phyloP scores from a whole-genome alignment of 106 monocot genomes.

The Dendrobium chrysotoxum region DNA sequence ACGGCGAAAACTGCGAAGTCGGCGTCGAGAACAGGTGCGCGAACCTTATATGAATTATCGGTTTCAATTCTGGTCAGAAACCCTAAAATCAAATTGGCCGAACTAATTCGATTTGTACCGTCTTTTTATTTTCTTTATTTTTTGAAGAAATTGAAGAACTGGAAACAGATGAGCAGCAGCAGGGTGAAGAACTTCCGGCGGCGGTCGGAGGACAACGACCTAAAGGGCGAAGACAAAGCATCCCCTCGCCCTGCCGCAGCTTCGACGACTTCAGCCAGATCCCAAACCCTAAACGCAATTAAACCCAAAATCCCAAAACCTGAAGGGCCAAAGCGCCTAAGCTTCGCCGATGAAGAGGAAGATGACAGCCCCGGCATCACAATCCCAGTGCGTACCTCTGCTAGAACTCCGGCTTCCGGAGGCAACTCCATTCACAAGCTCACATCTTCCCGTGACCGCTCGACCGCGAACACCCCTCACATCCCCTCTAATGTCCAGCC shows the following conservation, averaged over 20 bases:
- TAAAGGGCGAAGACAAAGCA: conserved; percentile 31
- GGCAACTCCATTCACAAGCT: conserved; percentile 37
- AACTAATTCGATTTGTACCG: not conserved
- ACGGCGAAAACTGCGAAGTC: too few relatives aligned
- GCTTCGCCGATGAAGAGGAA: conserved; percentile 93
- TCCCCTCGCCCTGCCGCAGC: conserved; percentile 6
- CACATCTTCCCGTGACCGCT: conserved; percentile 47
- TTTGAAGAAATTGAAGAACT: not conserved
- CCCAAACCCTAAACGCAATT: conserved; percentile 14
- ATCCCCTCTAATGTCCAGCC: conserved; percentile 74
- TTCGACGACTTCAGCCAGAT: not conserved
- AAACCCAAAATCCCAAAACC: conserved; percentile 22
- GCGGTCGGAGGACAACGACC: conserved; percentile 40
- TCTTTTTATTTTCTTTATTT: not conserved
- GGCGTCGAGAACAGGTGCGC: too few relatives aligned
- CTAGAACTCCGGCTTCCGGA: conserved; percentile 12
- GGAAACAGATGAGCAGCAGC: conserved; percentile 29
- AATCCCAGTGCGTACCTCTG: conserved; percentile 5
- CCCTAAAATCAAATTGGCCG: too few relatives aligned
- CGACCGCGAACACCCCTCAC: conserved; percentile 7
- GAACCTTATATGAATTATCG: too few relatives aligned
- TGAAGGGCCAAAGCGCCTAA: conserved; percentile 51
- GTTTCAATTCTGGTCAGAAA: too few relatives aligned
- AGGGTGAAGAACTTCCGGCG: conserved; percentile 81
- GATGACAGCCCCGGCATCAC: conserved; percentile 27